These are phyloP conservation scores for Croton setiger DNA, from an alignment of 441 rosid genomes.

Conservation along the genomic window DNA sequence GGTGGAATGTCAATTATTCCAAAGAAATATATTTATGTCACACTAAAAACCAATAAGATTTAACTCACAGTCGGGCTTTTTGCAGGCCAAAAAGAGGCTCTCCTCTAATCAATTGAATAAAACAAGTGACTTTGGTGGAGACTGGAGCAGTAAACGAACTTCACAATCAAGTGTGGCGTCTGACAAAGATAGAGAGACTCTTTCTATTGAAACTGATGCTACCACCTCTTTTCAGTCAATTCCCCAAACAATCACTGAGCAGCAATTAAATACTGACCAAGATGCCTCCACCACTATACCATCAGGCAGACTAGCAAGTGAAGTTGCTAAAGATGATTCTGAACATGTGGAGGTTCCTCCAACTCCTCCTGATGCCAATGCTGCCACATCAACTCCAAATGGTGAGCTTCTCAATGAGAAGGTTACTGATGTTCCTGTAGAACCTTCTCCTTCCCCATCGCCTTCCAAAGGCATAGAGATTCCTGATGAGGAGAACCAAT, in stretches of 20 bases:
- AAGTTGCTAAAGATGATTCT: slow-evolving; percentile 34
- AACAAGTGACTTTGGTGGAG: slow-evolving; percentile 32
- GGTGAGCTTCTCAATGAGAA: slow-evolving; percentile 42
- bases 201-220: slow-evolving; percentile 39
- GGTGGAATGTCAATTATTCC: neutral
- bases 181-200: slow-evolving; percentile 30
- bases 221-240: slow-evolving; percentile 31
- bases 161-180: slow-evolving; percentile 33
- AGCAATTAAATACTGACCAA: slow-evolving; percentile 26
- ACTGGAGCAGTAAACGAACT: slow-evolving; percentile 32
- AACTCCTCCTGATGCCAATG: slow-evolving; percentile 30
- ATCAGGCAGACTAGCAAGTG: slow-evolving; percentile 32
- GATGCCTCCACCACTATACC: slow-evolving; percentile 34
- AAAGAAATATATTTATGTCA: slow-evolving; percentile 10
- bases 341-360: slow-evolving; percentile 36
- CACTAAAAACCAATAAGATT: slow-evolving; percentile 8
- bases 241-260: slow-evolving; percentile 32
- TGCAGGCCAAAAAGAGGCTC: slow-evolving; percentile 54
- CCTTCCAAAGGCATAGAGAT: slow-evolving; percentile 51
- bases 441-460: slow-evolving; percentile 35
- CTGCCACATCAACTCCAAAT: slow-evolving; percentile 34
- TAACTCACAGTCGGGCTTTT: slow-evolving; percentile 24
- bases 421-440: slow-evolving; percentile 37
- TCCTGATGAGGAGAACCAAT: slow-evolving; percentile 36
- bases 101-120: slow-evolving; percentile 39